Percentiles rank a stretch among this genome's conserved stretches.
Evolutionary conservation across 176 grass and related monocot species (phyloP).

Genomic region (Oryza rufipogon): DNA sequence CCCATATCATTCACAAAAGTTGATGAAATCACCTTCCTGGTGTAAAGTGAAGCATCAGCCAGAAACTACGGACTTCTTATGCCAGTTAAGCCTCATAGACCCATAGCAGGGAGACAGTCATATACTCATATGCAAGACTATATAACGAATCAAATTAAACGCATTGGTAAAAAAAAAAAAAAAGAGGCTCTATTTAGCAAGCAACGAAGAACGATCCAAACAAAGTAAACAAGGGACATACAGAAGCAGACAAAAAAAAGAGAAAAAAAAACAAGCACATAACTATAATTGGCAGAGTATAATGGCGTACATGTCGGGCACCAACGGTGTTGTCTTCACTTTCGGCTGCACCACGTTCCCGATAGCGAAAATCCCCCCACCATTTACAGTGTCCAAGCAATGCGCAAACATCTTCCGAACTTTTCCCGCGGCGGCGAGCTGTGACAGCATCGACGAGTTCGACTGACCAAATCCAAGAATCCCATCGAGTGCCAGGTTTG

Average conservation of each 20-base stretch:
- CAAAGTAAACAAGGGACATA: not conserved
- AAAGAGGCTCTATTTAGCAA: too few species aligned
- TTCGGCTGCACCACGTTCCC: constrained; percentile 87
- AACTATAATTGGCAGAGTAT: constrained; percentile 10
- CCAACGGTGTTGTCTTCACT: constrained; percentile 84
- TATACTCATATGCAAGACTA: not conserved
- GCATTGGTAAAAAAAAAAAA: not conserved
- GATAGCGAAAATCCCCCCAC: constrained; percentile 93
- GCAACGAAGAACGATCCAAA: not conserved
- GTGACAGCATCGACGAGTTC: constrained; percentile 78
- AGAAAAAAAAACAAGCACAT: not conserved
- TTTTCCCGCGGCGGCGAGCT: constrained; percentile 72
- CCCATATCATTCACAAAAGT: not conserved
- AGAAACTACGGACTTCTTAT: constrained; percentile 2
- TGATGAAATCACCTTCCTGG: constrained; percentile 11
- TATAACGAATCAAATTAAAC: constrained; percentile 1
- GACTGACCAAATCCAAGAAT: constrained; percentile 95
- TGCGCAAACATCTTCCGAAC: constrained; percentile 87
- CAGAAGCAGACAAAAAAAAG: too few species aligned
- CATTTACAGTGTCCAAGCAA: constrained; percentile 82
- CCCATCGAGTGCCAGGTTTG: constrained; percentile 77
- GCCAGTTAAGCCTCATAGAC: not conserved
- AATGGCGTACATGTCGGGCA: constrained; percentile 64
- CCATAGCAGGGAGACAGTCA: not conserved
- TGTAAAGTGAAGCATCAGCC: not conserved